Base-by-base conservation (phyloP, 441 rosid species). In the Euphorbia celastroides region DNA sequence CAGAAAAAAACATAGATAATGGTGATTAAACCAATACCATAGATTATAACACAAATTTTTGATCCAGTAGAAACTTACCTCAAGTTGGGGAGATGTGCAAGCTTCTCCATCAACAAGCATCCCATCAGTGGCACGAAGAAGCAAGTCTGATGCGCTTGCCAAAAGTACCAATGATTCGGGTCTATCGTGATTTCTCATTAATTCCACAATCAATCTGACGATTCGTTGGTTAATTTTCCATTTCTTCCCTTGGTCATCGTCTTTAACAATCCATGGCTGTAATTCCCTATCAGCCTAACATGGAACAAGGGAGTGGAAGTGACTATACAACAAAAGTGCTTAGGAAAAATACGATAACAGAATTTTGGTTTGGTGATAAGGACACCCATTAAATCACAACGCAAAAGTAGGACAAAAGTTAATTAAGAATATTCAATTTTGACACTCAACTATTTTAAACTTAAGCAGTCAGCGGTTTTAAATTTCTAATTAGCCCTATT, bases 41-140 rank as follows among this genome's bases (percentile, higher is more conserved):
- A n/a, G n/a, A n/a, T n/a, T n/a, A n/a, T n/a, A n/a, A n/a, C n/a
- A n/a, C n/a, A n/a, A 31, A 62, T 8, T 22, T 1, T 17, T 44
- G 26, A 5, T 5, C 26, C 31, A 16, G 6, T 13, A 14, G 13
- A 13, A 23, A 25, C 41, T 65, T 81, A 93, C 99, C 96, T 94
- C 99, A 14, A 94, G 84, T 72, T 94, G 97, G 11, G 97, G 99
- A 77, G 88, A 79, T 48, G 99, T 94, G 81, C 99, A 91, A 74
- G 97, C 99, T 83, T 94, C 99, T 57, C 97, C 99, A 66, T 94
- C 97, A 38, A 94, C 93, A 61, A 94, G n/a, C n/a, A n/a, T n/a
- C n/a, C n/a, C n/a, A 71, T 94, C 99, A 32, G 99, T 94, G 30
- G 99, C 97, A 3, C 97, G 93, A 48, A 94, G 80, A 76, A 94